Base-by-base conservation (phyloP, 2,329 filamentous ascomycete genomes). In the Calonectria henricotiae region DNA sequence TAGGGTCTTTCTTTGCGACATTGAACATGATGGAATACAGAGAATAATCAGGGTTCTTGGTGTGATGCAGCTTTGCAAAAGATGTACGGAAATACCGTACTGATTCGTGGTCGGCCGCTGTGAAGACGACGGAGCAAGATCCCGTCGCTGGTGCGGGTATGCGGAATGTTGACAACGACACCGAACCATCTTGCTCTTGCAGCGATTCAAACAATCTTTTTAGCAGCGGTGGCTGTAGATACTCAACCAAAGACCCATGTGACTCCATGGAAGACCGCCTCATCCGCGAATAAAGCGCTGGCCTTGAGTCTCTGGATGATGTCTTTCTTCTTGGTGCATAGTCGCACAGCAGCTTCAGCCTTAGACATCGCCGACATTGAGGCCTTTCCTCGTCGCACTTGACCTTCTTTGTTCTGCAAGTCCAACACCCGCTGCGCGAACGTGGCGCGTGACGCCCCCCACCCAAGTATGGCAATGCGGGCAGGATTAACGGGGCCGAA, bases 21-120 rank as follows among this genome's bases (percentile, higher is more conserved):
- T 73, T 69, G 65, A 82, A 82, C 69, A 83, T 80, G 68, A 82
- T 79, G 30, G 80, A 80, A 51, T 79, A 80, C 2, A 82, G 67
- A 0, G 78, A 81, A 32, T 77, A 82, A n/a, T 80, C 76, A 0
- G 80, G 79, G 37, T 81, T 81, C 61, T 82, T 83, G 37, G 81
- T 82, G 65, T 83, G 81, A 32, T 82, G 76, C 20, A 77, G 67
- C 51, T 75, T 77, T n/a, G 80, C 79, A 65, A 82, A 82, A 2
- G 75, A 78, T 6, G 81, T 82, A 11, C 81, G 79, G 62, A 81
- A 83, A 64, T 81, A 80, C 15, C 75, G 77, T 13, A 83, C 82
- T 2, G 81, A 79, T 62, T 82, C 80, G 55, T 82, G 79, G 37
- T 82, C 81, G 6, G 75, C 69, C 6, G 73, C 75, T 20, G 73